Percentiles rank a stretch among this genome's conserved stretches.
Evolutionary conservation across 192 early-diverging fungal genomes (phyloP).

Genomic region (Borealophlyctis nickersoniae): DNA sequence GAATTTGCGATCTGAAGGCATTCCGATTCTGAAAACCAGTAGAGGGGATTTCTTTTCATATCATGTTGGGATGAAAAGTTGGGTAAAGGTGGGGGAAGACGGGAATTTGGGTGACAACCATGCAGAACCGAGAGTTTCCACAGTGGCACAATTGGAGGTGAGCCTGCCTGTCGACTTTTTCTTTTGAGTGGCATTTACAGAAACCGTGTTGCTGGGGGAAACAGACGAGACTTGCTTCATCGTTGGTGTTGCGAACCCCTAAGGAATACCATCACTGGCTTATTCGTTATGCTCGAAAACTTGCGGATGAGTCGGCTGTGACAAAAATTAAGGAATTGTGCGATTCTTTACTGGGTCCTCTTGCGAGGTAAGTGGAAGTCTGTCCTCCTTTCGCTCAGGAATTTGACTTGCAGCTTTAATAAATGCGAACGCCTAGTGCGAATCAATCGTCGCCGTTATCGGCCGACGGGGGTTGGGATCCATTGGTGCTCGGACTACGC

Average conservation of each 20-base stretch:
- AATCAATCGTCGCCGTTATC: conserved; percentile 13
- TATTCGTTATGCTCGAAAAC: conserved; percentile 58
- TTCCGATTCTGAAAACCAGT: conserved; percentile 63
- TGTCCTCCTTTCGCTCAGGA: background rate
- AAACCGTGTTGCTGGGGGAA: background rate
- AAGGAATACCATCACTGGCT: conserved; percentile 62
- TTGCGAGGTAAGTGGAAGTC: conserved; percentile 23
- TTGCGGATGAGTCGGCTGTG: conserved; percentile 62
- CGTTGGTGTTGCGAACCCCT: conserved; percentile 49
- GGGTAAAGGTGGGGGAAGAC: conserved; percentile 64
- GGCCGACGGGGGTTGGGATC: conserved; percentile 24
- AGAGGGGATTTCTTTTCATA: conserved; percentile 63
- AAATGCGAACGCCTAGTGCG: conserved; percentile 6
- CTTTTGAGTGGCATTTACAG: conserved; percentile 6
- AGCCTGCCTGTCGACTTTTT: background rate
- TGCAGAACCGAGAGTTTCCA: too few species aligned
- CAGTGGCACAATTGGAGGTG: background rate
- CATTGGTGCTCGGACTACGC: conserved; percentile 41
- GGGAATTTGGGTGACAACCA: conserved; percentile 8
- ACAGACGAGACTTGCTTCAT: conserved; percentile 54
- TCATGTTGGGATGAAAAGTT: conserved; percentile 58
- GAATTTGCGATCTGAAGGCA: conserved; percentile 57
- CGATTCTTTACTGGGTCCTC: conserved; percentile 60
- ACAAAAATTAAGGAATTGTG: conserved; percentile 66
- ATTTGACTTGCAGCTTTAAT: background rate